Evolutionary conservation across 2,329 filamentous ascomycete genomes (phyloP).

Genomic region (Amauroascus verrucosus): DNA sequence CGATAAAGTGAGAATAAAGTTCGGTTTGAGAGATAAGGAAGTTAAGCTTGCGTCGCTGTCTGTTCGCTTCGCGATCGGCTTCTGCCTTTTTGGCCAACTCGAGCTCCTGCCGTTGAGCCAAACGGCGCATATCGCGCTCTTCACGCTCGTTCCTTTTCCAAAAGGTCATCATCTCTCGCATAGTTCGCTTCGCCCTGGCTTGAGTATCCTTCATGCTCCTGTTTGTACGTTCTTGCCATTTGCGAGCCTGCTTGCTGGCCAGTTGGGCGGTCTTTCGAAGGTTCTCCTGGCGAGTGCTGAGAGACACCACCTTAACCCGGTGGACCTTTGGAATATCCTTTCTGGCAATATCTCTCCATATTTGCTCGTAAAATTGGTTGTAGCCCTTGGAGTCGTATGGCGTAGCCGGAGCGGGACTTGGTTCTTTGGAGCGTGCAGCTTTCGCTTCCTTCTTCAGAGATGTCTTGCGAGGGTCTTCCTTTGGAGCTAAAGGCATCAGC

Average conservation of each 20-base stretch:
- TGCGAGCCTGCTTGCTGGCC: conserved; percentile 90
- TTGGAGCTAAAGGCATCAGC: conserved; percentile 43
- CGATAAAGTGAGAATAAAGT: conserved; percentile 97
- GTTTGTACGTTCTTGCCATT: conserved; percentile 96
- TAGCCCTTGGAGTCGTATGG: conserved; percentile 82
- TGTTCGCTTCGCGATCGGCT: conserved; percentile 90
- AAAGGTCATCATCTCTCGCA: conserved; percentile 99
- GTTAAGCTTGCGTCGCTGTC: conserved; percentile 97
- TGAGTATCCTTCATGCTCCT: conserved; percentile 98
- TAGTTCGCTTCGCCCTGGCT: conserved; percentile 89
- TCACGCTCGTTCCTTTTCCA: conserved; percentile 99
- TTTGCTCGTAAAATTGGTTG: conserved; percentile 94
- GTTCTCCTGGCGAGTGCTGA: conserved; percentile 83
- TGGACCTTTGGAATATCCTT: conserved; percentile 91
- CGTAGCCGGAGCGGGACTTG: conserved; percentile 44
- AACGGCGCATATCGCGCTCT: conserved; percentile 85
- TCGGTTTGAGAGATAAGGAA: conserved; percentile 99
- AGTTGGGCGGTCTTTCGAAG: conserved; percentile 94
- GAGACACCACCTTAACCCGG: conserved; percentile 75
- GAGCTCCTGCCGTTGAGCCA: conserved; percentile 88
- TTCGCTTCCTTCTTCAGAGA: conserved; percentile 37
- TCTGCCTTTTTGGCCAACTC: conserved; percentile 95
- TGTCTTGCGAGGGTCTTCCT: conserved; percentile 43
- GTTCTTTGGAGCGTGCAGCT: conserved; percentile 33
- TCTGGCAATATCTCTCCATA: conserved; percentile 86